Evolutionary conservation across 2,329 filamentous ascomycete species (phyloP), one percentile per base, ranked within the genome.

Genomic region (Karstenula rhodostoma): DNA sequence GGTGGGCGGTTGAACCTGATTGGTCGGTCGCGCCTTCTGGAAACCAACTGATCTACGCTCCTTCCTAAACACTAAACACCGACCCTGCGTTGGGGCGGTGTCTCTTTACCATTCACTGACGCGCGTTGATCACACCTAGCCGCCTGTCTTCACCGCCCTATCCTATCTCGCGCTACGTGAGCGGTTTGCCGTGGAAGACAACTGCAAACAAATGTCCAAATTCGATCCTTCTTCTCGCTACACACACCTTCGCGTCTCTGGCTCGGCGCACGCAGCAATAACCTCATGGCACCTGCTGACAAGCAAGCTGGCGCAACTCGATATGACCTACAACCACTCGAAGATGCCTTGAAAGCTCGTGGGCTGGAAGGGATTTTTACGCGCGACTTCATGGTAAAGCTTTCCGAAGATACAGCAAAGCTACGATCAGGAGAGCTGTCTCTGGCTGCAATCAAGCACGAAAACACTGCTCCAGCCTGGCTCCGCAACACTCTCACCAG

Each of bases 281-380:
- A 13, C 23, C 23, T 2, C 25, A 55, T 55, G 52, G 52, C 52
- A 55, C n/a, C 42, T 32, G n/a, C n/a, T 13, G 19, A 35, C 44
- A 33, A 37, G 42, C 52, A 19, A 46, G 17, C 12, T 37, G 42
- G 35, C 13, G 40, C 42, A 13, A 55, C 52, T 19, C 15, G 17
- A 46, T 55, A 46, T 22, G 52, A 55, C 27, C 52, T 55, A 5
- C 52, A 55, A 13, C 52, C 52, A 10, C 40, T 55, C 19, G 52
- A 55, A 25, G 52, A 55, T 35, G 52, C 52, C n/a, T 42, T 55
- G 13, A 4, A n/a, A 15, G 40, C 52, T 22, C 52, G 32, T n/a
- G 27, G 27, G 1, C 27, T 55, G 19, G 27, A 23, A 15, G 52
- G 40, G 25, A 55, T 55, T n/a, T 55, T 47, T 27, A 47, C 52